Evolutionary conservation across 2,329 filamentous ascomycete genomes (phyloP), one percentile per base, ranked within the genome.

Genomic region (Aspergillus puulaauensis): DNA sequence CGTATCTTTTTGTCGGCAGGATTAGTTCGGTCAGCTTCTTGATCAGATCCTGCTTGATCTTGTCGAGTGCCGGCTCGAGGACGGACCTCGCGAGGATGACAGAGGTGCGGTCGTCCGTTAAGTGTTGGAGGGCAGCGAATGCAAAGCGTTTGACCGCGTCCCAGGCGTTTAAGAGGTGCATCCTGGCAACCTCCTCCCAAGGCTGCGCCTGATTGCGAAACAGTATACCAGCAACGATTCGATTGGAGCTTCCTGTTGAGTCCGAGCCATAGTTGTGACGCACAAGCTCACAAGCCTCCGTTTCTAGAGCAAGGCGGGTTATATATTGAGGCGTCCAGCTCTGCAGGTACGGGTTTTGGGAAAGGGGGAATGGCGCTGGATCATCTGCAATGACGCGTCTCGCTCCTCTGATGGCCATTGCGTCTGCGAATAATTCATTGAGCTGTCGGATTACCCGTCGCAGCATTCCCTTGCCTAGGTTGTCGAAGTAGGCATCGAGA

Each of bases 401-500:
- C 19, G 47, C 45, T 0, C 70, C 70, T 35, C 61, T 52, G 33
- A 52, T 7, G 0, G 40, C 45, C 63, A 72, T 70, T 0, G 62
- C 62, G 6, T 69, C 62, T 0, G 68, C 66, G 43, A 74, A 75
- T 15, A 56, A 57, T 3, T 69, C 61, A 35, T 72, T 68, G 6
- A 68, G 46, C 12, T 65, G 56, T 8, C 66, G 63, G 15, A 73
- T 58, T 3, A 66, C 37, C 1, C 70, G 66, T 2, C 73, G 64
- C 1, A 75, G 64, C 6, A 69, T 68, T 31, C 66, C 35, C 12
- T 27, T 23, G 2, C 55, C 40, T 1, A 63, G 24, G 0, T 43
- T 54, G 3, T 73, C 71, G 44, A 80, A 80, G 58, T 79, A 80
- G 0, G 68, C 57, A 57, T 80, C 71, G 0, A 33, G 52, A 52